Evolutionary conservation across 345 rosid species (phyloP).

Genomic region (Turritis glabra): DNA sequence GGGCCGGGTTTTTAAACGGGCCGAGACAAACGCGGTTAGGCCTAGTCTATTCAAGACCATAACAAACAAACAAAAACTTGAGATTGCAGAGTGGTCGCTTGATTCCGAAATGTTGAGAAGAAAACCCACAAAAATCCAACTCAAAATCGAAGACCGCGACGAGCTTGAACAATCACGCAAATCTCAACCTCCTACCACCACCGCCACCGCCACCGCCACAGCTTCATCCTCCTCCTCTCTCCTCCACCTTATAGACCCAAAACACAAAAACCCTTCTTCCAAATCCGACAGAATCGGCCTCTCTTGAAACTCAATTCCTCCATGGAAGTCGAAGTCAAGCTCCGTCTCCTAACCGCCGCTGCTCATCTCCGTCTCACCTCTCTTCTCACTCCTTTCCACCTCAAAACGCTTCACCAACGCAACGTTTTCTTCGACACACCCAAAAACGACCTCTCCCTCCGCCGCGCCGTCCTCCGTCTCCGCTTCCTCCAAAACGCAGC

Average conservation of each 20-base stretch:
- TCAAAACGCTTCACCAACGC: conserved; percentile 64
- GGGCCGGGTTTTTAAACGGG: background rate
- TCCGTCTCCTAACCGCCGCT: conserved; percentile 53
- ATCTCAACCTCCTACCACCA: conserved; percentile 40
- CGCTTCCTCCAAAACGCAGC: conserved; percentile 49
- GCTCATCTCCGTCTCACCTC: conserved; percentile 51
- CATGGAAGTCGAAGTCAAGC: conserved; percentile 90
- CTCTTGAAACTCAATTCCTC: conserved; percentile 27
- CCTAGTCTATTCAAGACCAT: too few species aligned
- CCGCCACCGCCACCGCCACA: conserved; percentile 32
- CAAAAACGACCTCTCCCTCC: conserved; percentile 52
- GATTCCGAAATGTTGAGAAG: conserved; percentile 75
- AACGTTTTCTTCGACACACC: conserved; percentile 76
- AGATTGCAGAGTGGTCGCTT: background rate
- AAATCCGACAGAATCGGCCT: conserved; percentile 76
- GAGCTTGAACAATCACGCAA: conserved; percentile 81
- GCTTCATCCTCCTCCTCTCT: conserved; percentile 49
- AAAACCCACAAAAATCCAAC: conserved; percentile 81
- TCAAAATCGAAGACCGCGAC: conserved; percentile 77
- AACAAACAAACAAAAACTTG: background rate
- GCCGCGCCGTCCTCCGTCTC: conserved; percentile 49
- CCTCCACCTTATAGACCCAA: conserved; percentile 59
- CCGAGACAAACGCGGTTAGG: too few species aligned
- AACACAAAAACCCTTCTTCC: conserved; percentile 51
- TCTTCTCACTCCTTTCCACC: conserved; percentile 55